Base-by-base conservation (phyloP, 805 yeast species). In the Lipomyces kockii region DNA sequence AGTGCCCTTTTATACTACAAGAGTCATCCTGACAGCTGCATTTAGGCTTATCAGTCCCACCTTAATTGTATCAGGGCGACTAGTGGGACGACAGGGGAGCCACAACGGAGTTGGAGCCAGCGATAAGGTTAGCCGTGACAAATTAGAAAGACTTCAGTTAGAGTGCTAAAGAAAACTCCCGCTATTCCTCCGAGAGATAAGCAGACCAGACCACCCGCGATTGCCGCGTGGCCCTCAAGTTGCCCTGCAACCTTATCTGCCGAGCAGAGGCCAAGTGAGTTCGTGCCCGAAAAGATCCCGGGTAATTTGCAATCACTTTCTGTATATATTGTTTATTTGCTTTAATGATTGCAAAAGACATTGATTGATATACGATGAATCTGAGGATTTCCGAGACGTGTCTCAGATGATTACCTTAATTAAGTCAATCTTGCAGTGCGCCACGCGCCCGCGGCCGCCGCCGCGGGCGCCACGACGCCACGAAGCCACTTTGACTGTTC, bases 381-480 rank as follows among this genome's bases (percentile, higher is more conserved):
- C 43, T 3, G 25, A 25, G 27, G 53, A n/a, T n/a, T 9, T 11
- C 27, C 53, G 20, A 22, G 32, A 29, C 7, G 1, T 4, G 32
- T 29, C 32, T 29, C 32, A 29, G 32, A 29, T 29, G 32, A 29
- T 29, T 6, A 29, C 32, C 29, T 27, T 29, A 27, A 27, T 49
- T 49, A 49, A 49, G 53, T 6, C 53, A 3, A 4, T 4, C 29
- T 3, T 27, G 3, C 5, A 27, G 29, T 27, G 5, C 29, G 29
- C 29, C 29, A 27, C 29, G 27, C 27, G 11, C 11, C 53, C 53
- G 53, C 53, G 53, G 53, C 53, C 29, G 53, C 27, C 53, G 53
- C 53, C 53, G 53, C 53, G 53, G 53, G 53, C 53, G 53, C 53
- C 53, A 49, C 53, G 53, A 17, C 53, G 53, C 53, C 53, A 49